A percentile compares a stretch with the other conserved stretches of the same genome.
Conservation (phyloP, 2,329 filamentous ascomycete species). For the Sporothrix curviconia region DNA sequence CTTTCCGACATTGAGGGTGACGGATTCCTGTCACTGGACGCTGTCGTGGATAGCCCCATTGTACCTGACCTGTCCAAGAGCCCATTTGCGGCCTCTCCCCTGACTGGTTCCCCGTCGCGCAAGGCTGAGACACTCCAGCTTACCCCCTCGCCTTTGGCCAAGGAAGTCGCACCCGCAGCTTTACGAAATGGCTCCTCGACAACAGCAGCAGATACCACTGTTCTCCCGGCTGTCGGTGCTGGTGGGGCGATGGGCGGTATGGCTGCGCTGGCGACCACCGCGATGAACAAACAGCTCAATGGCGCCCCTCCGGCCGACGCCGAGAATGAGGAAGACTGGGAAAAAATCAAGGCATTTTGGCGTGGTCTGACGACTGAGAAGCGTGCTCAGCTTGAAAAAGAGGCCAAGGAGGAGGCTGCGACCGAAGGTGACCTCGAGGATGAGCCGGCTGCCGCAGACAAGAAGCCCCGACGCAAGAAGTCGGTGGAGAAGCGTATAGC, state of each 20-base stretch:
- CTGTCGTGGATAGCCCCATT: constrained; percentile 58
- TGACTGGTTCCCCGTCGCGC: background rate
- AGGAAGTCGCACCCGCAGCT: background rate
- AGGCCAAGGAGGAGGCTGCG: constrained; percentile 48
- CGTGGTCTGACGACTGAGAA: constrained; percentile 57
- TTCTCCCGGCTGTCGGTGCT: background rate
- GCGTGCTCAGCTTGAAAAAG: constrained; percentile 54
- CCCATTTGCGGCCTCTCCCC: constrained; percentile 4
- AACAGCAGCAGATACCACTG: background rate
- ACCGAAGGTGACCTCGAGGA: constrained; percentile 41
- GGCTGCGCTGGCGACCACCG: background rate
- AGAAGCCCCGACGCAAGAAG: constrained; percentile 36
- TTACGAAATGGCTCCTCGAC: too few relatives aligned
- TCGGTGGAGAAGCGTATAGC: constrained; percentile 36
- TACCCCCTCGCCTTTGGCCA: background rate
- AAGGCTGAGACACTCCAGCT: background rate
- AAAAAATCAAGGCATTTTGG: constrained; percentile 64
- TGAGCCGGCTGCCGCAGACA: constrained; percentile 26
- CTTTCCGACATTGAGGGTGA: constrained; percentile 57
- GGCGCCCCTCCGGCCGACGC: background rate
- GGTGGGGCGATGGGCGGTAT: background rate
- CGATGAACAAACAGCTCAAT: background rate
- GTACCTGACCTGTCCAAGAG: constrained; percentile 20
- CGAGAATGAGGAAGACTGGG: constrained; percentile 50
- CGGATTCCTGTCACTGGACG: constrained; percentile 67